Evolutionary conservation across 495 filamentous ascomycete genomes (phyloP).

Genomic region (Aspergillus incahuasiensis): DNA sequence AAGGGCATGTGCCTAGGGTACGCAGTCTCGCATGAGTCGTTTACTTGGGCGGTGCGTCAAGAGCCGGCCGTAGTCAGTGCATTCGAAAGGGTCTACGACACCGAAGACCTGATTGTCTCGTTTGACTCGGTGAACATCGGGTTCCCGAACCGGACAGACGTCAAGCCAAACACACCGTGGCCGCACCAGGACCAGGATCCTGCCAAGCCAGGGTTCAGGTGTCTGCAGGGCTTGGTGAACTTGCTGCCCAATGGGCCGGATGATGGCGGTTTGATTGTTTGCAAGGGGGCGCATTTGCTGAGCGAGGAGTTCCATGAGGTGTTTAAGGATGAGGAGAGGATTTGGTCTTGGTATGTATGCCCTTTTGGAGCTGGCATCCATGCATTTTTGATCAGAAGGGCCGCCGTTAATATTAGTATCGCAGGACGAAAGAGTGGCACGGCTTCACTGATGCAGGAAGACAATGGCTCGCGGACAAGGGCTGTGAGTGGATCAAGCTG

Average conservation of each 20-base stretch:
- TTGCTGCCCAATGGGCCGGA: slow-evolving; percentile 4
- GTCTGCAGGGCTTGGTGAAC: slow-evolving; percentile 7
- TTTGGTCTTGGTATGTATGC: slow-evolving; percentile 5
- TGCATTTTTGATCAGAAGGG: neutral
- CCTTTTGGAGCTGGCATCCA: no score
- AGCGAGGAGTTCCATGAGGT: slow-evolving; percentile 9
- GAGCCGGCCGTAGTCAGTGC: slow-evolving; percentile 36
- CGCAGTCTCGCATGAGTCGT: slow-evolving; percentile 35
- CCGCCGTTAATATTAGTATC: neutral
- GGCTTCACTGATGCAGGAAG: slow-evolving; percentile 1
- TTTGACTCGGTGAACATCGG: slow-evolving; percentile 41
- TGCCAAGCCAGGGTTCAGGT: neutral
- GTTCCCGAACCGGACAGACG: slow-evolving; percentile 25
- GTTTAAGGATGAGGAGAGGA: slow-evolving; percentile 8
- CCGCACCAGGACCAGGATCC: slow-evolving; percentile 8
- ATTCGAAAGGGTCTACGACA: slow-evolving; percentile 37
- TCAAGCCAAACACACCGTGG: slow-evolving; percentile 4
- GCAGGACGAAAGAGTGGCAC: slow-evolving; percentile 8
- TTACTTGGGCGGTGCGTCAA: slow-evolving; percentile 34
- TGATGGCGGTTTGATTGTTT: slow-evolving; percentile 9
- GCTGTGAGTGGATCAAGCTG: slow-evolving; percentile 8
- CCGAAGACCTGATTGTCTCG: slow-evolving; percentile 38
- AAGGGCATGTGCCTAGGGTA: slow-evolving; percentile 40
- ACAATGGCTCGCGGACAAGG: neutral
- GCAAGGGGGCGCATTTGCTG: slow-evolving; percentile 2